These are phyloP conservation scores for Lipomyces orientalis DNA, from an alignment of 805 yeast species.

Conservation along the genomic window DNA sequence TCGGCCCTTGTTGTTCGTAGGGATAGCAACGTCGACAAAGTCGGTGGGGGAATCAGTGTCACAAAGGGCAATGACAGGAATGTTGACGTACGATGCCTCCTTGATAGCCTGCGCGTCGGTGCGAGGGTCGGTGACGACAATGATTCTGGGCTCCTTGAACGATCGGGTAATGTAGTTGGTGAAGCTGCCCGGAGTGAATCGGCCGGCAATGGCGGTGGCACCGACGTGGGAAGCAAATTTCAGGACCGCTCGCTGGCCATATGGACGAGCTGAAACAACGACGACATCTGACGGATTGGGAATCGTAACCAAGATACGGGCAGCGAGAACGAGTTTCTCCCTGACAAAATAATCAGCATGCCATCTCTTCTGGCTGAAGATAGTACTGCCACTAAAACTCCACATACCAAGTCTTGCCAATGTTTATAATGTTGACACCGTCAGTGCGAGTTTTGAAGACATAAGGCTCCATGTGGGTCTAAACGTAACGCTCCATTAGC, in stretches of 20 bases:
- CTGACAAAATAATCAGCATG: constrained; percentile 14
- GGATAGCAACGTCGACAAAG: constrained; percentile 99
- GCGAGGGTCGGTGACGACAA: constrained; percentile 99
- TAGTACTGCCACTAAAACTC: constrained; percentile 3
- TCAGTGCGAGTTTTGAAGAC: constrained; percentile 99
- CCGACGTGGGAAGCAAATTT: constrained; percentile 99
- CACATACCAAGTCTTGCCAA: constrained; percentile 91
- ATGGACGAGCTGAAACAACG: constrained; percentile 98
- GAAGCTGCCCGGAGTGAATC: constrained; percentile 99
- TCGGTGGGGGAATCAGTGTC: constrained; percentile 99
- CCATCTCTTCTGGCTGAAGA: background rate
- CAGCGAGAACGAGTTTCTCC: constrained; percentile 98
- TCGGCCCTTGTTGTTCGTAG: constrained; percentile 99
- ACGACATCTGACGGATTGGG: constrained; percentile 99
- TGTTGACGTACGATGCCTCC: constrained; percentile 99
- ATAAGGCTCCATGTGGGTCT: constrained; percentile 93
- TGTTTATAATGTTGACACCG: constrained; percentile 98
- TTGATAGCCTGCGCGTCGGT: constrained; percentile 99
- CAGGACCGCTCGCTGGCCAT: constrained; percentile 99
- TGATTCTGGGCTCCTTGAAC: constrained; percentile 99
- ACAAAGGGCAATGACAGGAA: constrained; percentile 98
- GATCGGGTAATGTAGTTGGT: constrained; percentile 99
- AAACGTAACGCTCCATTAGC: constrained; percentile 17
- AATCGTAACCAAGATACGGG: constrained; percentile 98
- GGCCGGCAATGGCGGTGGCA: constrained; percentile 99